Conservation (phyloP, 2,329 filamentous ascomycete genomes). For the Fusarium sp. region DNA sequence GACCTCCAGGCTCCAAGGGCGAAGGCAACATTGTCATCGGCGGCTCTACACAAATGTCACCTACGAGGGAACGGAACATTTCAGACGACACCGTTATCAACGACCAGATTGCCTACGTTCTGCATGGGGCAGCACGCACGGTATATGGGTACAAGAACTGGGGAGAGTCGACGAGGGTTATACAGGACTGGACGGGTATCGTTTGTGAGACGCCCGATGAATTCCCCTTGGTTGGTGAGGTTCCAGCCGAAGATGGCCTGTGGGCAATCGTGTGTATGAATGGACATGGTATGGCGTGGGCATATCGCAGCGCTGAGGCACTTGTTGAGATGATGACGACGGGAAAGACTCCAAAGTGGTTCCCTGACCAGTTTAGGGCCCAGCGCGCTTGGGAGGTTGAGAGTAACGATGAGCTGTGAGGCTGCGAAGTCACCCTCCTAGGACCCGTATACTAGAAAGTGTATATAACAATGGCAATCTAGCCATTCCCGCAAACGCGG, state of each 20-base stretch:
- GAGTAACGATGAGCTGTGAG: slow-evolving; percentile 4
- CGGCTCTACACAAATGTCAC: slow-evolving; percentile 30
- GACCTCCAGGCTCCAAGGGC: slow-evolving; percentile 17
- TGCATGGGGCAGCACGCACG: slow-evolving; percentile 20
- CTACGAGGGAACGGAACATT: slow-evolving; percentile 15
- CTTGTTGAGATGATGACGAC: slow-evolving; percentile 36
- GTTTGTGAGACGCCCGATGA: slow-evolving; percentile 25
- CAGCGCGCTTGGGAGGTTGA: slow-evolving; percentile 26
- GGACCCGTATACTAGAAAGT: too few species aligned
- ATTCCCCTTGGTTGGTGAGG: slow-evolving; percentile 23
- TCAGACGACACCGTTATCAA: slow-evolving; percentile 24
- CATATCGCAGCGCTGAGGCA: slow-evolving; percentile 32
- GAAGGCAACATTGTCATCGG: slow-evolving; percentile 24
- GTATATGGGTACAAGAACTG: slow-evolving; percentile 26
- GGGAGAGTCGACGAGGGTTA: slow-evolving; percentile 22
- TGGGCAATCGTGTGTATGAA: slow-evolving; percentile 39
- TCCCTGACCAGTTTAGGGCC: slow-evolving; percentile 30
- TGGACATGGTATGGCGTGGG: slow-evolving; percentile 31
- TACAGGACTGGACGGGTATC: slow-evolving; percentile 33
- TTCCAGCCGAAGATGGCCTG: slow-evolving; percentile 28
- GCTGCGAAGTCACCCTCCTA: too few species aligned
- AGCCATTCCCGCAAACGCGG: too few species aligned
- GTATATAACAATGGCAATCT: too few species aligned
- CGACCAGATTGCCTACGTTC: slow-evolving; percentile 22
- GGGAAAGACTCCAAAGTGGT: slow-evolving; percentile 31